These are phyloP conservation scores for Ophiostoma sp. DNA, from an alignment of 2,329 filamentous ascomycete genomes.

Conservation along the genomic window DNA sequence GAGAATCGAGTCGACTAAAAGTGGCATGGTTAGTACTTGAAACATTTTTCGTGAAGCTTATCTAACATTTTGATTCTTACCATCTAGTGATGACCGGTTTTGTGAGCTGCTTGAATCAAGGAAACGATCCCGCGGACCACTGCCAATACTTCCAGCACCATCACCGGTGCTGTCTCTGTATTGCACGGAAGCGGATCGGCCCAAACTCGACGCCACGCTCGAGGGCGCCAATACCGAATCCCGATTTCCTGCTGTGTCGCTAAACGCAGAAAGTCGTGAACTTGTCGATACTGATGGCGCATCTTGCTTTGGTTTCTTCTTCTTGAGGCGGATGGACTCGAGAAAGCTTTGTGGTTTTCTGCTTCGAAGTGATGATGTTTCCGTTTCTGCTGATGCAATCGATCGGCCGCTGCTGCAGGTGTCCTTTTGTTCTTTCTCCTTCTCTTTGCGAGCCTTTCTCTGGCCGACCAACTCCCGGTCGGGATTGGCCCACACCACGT, in stretches of 20 bases:
- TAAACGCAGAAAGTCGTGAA: slow-evolving; percentile 20
- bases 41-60: no score
- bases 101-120: slow-evolving; percentile 26
- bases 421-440: slow-evolving; percentile 40
- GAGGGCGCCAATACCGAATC: slow-evolving; percentile 6
- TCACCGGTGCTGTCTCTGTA: background rate
- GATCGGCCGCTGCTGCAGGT: slow-evolving; percentile 35
- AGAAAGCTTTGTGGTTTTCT: slow-evolving; percentile 48
- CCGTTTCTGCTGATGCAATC: slow-evolving; percentile 48
- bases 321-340: slow-evolving; percentile 37
- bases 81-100: slow-evolving; percentile 26
- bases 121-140: background rate
- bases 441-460: slow-evolving; percentile 51
- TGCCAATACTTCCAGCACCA: background rate
- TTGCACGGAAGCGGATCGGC: background rate
- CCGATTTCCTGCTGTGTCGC: slow-evolving; percentile 4
- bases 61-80: slow-evolving; percentile 5
- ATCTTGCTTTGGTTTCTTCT: slow-evolving; percentile 15
- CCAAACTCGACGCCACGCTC: slow-evolving; percentile 16
- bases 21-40: background rate
- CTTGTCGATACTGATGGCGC: background rate
- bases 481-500: slow-evolving; percentile 60
- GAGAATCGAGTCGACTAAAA: slow-evolving; percentile 44
- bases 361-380: slow-evolving; percentile 45
- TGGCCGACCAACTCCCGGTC: slow-evolving; percentile 55